Evolutionary conservation across 2,329 filamentous ascomycete genomes (phyloP), one percentile per base, ranked within the genome.

Genomic region (Nemania sp.): DNA sequence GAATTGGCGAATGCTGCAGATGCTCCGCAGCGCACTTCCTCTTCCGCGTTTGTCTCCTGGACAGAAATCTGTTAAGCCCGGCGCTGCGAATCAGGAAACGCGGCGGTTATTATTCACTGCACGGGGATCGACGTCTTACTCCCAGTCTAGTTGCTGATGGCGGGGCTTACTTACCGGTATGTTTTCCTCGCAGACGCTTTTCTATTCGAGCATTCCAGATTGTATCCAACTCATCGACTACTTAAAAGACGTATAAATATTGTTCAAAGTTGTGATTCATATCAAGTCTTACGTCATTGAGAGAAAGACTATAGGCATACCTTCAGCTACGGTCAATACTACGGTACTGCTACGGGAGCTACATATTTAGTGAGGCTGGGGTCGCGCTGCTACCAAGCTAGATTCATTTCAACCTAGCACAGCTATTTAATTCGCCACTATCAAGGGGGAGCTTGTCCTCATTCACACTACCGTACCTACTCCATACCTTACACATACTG

Each of bases 81-180:
- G 39, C 20, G 15, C 15, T 24, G 42, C 34, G 36, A 46, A 46
- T 51, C 40, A 40, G 34, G 31, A 17, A 20, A 31, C 26, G 39
- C 51, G 12, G 28, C 31, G 40, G 12, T 12, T 15, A 11, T 41
- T 24, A 22, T 43, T 24, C 17, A 20, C n/a, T 47, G n/a, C 44
- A 31, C 33, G n/a, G n/a, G 24, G 31, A 30, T 19, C n/a, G 23
- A 41, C 12, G 28, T 15, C 22, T 42, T n/a, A n/a, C 34, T 26
- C 30, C 14, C n/a, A 22, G 19, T 11, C 14, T 23, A 8, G 30
- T 9, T 50, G 8, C 14, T 15, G 6, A 33, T 54, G 17, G 26
- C 20, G 40, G 24, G 23, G 14, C 36, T 34, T 30, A 2, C 33
- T 33, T n/a, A 33, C 30, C 30, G 30, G 15, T 33, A 33, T 41